Percentiles rank a stretch among this genome's conserved stretches.
These are phyloP conservation scores for Aspergillus brasiliensis DNA, from an alignment of 2,329 filamentous ascomycete genomes.

Conservation along the genomic window DNA sequence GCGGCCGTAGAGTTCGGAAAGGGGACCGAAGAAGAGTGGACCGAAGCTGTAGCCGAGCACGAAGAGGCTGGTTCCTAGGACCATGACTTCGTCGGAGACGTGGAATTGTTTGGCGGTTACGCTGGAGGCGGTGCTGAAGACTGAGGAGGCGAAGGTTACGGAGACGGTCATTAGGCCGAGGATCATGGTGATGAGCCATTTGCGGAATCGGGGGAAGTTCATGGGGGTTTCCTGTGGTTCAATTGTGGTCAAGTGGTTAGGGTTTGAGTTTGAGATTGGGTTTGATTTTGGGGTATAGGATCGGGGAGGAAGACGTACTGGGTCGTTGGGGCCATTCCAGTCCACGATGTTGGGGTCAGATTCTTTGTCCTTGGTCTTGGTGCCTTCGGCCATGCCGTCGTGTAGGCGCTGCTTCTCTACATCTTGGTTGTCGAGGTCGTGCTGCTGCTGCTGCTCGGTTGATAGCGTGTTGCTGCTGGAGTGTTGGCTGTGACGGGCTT, in stretches of 20 bases:
- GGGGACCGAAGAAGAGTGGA: conserved; percentile 44
- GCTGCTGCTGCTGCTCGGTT: too few species aligned
- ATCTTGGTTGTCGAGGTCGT: background rate
- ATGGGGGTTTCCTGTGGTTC: background rate
- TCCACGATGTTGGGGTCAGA: conserved; percentile 1
- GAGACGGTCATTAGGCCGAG: conserved; percentile 49
- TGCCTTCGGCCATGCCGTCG: too few species aligned
- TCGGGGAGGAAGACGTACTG: background rate
- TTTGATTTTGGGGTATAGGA: background rate
- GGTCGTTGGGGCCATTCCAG: conserved; percentile 2
- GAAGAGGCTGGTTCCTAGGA: conserved; percentile 53
- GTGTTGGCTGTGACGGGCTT: background rate
- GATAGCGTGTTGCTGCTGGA: background rate
- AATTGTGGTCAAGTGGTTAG: background rate
- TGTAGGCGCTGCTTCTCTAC: background rate
- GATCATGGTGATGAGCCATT: conserved; percentile 47
- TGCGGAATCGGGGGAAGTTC: conserved; percentile 21
- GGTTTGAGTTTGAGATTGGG: background rate
- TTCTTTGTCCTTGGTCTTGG: background rate
- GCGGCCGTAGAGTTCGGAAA: conserved; percentile 53
- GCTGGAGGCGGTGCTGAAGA: conserved; percentile 49
- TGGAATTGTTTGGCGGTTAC: conserved; percentile 47
- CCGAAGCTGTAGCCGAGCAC: conserved; percentile 49
- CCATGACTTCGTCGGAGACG: conserved; percentile 52
- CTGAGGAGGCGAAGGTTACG: conserved; percentile 51